Percentiles rank a stretch among this genome's conserved stretches.
phyloP scores from a whole-genome alignment of 192 early-diverging fungal species.

The Funneliformis geosporum region DNA sequence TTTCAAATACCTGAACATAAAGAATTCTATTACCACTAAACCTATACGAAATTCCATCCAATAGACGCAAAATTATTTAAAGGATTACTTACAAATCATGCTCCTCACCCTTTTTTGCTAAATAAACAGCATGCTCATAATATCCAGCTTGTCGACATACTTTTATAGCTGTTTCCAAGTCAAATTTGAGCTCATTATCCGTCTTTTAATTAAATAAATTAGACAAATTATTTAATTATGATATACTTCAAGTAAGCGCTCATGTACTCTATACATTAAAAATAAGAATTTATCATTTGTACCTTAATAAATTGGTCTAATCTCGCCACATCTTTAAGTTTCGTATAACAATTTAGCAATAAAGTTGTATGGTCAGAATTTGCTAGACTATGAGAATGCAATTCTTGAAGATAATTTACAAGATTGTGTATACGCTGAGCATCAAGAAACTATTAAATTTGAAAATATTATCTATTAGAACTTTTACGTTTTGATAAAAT shows the following conservation, averaged over 20 bases:
- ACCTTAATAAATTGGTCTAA: conserved; percentile 88
- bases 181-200: conserved; percentile 81
- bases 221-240: not conserved
- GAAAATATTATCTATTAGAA: not conserved
- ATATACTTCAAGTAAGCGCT: not conserved
- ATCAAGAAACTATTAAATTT: conserved; percentile 47
- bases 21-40: not conserved
- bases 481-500: not conserved
- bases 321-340: conserved; percentile 82
- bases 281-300: not conserved
- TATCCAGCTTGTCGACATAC: conserved; percentile 92
- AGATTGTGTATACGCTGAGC: conserved; percentile 91
- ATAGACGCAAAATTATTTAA: not conserved
- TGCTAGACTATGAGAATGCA: conserved; percentile 85
- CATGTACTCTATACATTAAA: not conserved
- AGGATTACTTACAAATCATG: conserved; percentile 64
- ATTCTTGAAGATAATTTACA: conserved; percentile 84
- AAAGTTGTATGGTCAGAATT: conserved; percentile 95
- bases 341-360: conserved; percentile 96
- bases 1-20: conserved; percentile 67
- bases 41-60: no score
- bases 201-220: conserved; percentile 40
- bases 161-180: conserved; percentile 91
- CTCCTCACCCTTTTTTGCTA: conserved; percentile 81
- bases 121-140: conserved; percentile 85